Evolutionary conservation across 2,329 filamentous ascomycete species (phyloP).

Genomic region (Alternaria alternata): DNA sequence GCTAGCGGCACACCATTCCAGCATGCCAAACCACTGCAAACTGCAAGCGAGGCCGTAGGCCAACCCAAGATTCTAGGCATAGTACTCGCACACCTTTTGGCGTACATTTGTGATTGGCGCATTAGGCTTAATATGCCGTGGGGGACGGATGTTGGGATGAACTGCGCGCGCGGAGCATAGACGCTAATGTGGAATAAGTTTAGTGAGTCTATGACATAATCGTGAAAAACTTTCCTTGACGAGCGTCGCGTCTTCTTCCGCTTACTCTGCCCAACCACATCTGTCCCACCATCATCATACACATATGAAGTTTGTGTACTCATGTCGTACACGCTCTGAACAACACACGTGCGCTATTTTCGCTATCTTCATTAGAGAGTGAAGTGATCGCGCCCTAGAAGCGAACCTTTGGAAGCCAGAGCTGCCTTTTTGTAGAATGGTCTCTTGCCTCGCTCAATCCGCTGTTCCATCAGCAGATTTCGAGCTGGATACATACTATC

Average conservation of each 20-base stretch:
- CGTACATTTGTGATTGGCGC: conserved; percentile 3
- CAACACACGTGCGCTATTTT: fast-evolving
- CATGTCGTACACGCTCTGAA: not conserved
- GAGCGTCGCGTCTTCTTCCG: conserved; percentile 4
- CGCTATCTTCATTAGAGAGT: not conserved
- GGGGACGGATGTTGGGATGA: conserved; percentile 8
- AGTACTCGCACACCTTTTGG: not conserved
- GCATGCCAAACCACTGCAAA: conserved; percentile 4
- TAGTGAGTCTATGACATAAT: conserved; percentile 6
- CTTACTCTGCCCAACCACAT: conserved; percentile 8
- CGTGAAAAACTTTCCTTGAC: conserved; percentile 13
- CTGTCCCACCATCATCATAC: not conserved
- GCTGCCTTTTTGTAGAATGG: conserved; percentile 11
- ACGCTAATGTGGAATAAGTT: not conserved
- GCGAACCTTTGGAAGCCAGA: not conserved
- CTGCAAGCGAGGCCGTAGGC: conserved; percentile 6
- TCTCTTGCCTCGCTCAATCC: conserved; percentile 53
- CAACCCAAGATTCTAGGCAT: not conserved
- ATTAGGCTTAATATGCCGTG: conserved; percentile 4
- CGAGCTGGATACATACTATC: conserved; percentile 47
- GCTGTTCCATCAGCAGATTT: conserved; percentile 44
- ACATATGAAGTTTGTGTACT: not conserved
- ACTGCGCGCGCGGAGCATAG: not conserved
- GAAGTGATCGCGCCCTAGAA: not conserved
- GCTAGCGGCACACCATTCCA: conserved; percentile 24